Conservation (phyloP, 106 monocot species). For the Dioscorea dumetorum region DNA sequence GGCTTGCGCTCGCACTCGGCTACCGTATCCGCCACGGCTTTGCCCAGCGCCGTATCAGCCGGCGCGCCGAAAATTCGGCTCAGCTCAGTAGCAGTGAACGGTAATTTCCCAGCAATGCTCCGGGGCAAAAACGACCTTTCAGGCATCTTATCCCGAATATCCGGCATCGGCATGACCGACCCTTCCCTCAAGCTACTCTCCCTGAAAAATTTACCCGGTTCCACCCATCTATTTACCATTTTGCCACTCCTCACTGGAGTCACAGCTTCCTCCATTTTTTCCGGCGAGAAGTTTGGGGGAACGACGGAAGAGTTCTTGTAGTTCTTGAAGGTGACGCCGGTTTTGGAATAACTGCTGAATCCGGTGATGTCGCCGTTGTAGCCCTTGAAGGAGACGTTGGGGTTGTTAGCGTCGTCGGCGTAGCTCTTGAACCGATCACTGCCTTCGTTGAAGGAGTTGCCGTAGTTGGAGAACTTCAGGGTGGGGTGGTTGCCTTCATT, state of each 20-base stretch:
- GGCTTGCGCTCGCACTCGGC: constrained; percentile 69
- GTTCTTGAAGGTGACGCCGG: constrained; percentile 30
- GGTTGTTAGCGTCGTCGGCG: constrained; percentile 31
- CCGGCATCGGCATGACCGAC: constrained; percentile 68
- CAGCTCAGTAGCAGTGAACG: constrained; percentile 40
- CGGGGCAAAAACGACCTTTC: constrained; percentile 68
- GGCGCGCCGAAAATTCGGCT: constrained; percentile 29
- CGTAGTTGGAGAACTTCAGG: constrained; percentile 59
- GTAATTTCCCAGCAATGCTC: constrained; percentile 40
- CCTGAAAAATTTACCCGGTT: constrained; percentile 86
- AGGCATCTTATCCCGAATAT: constrained; percentile 71
- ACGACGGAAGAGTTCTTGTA: constrained; percentile 31
- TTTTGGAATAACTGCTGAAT: constrained; percentile 21
- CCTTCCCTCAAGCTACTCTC: constrained; percentile 47
- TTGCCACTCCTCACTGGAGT: no score
- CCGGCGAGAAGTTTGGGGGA: neutral
- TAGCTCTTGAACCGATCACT: constrained; percentile 64
- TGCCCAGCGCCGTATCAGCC: constrained; percentile 43
- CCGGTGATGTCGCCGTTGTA: constrained; percentile 40
- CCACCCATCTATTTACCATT: constrained; percentile 43
- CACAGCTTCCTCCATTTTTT: neutral
- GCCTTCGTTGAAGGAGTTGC: constrained; percentile 69
- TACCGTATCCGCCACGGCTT: constrained; percentile 52
- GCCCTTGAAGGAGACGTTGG: constrained; percentile 56
- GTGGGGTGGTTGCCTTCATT: constrained; percentile 31